These are phyloP conservation scores for Fusarium sp. DNA, from an alignment of 2,329 filamentous ascomycete genomes.

Conservation along the genomic window DNA sequence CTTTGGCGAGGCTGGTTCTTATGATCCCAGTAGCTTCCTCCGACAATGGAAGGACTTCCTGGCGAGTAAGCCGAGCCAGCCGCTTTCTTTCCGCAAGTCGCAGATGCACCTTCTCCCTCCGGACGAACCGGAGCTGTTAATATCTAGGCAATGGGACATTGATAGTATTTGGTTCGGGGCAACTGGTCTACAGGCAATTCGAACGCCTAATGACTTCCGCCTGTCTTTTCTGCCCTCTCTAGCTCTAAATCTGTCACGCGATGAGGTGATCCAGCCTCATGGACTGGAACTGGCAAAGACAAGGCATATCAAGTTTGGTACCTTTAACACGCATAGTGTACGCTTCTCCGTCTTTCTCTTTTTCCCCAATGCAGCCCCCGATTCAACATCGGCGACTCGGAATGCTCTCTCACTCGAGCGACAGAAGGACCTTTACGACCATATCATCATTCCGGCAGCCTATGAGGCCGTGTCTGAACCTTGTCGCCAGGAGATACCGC, in stretches of 20 bases:
- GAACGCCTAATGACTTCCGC: not conserved
- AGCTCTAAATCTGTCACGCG: not conserved
- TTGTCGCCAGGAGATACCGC: slow-evolving; percentile 1
- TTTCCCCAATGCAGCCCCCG: not conserved
- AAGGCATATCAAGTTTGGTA: not conserved
- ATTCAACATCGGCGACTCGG: not conserved
- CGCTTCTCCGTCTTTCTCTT: slow-evolving; percentile 7
- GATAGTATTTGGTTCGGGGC: slow-evolving; percentile 15
- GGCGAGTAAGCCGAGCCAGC: not conserved
- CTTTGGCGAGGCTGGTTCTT: not conserved
- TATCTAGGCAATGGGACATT: slow-evolving; percentile 13
- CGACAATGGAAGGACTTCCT: slow-evolving; percentile 11
- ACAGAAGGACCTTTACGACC: slow-evolving; percentile 8
- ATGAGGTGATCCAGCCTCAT: not conserved
- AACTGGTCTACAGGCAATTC: not conserved
- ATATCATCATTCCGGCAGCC: slow-evolving; percentile 6
- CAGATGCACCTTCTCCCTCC: not conserved
- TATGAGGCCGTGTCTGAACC: not conserved
- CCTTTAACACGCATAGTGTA: not conserved
- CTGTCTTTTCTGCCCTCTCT: not conserved
- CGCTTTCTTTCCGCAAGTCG: slow-evolving; percentile 13
- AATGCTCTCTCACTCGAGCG: not conserved
- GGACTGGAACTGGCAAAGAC: not conserved
- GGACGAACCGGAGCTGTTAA: too few species aligned
- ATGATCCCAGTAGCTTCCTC: not conserved